Conservation (phyloP, 2,329 filamentous ascomycete genomes). For the Colletotrichum truncatum region DNA sequence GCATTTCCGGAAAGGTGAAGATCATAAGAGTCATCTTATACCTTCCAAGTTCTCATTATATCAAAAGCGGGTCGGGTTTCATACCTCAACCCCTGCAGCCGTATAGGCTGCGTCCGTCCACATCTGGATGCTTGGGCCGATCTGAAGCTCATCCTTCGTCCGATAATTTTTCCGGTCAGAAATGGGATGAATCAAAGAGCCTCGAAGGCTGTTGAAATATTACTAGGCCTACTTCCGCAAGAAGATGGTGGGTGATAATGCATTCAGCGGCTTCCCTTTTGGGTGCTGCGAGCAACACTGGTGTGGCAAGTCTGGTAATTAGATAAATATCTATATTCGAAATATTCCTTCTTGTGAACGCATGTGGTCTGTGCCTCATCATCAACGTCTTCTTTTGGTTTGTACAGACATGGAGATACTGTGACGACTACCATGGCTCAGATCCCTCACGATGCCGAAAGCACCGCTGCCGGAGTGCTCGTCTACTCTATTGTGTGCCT, state of each 20-base stretch:
- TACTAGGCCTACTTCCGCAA: background rate
- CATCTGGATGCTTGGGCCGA: slow-evolving; percentile 4
- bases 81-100: background rate
- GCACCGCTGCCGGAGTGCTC: slow-evolving; percentile 3
- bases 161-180: slow-evolving; percentile 5
- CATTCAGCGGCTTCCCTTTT: background rate
- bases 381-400: background rate
- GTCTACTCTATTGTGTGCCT: slow-evolving; percentile 3
- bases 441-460: background rate
- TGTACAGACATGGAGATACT: background rate
- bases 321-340: background rate
- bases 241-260: slow-evolving; percentile 1
- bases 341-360: background rate
- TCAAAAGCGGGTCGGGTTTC: slow-evolving; percentile 8
- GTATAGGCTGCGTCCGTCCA: background rate
- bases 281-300: background rate
- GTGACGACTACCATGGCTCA: slow-evolving; percentile 4
- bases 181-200: background rate
- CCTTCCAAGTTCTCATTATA: too few relatives aligned
- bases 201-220: background rate
- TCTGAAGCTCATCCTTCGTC: background rate
- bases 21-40: too few relatives aligned
- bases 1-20: too few relatives aligned
- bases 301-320: background rate
- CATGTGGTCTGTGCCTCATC: background rate